Conservation (phyloP, 1,284 basidiomycete genomes). For the Porogramme epimiltina region DNA sequence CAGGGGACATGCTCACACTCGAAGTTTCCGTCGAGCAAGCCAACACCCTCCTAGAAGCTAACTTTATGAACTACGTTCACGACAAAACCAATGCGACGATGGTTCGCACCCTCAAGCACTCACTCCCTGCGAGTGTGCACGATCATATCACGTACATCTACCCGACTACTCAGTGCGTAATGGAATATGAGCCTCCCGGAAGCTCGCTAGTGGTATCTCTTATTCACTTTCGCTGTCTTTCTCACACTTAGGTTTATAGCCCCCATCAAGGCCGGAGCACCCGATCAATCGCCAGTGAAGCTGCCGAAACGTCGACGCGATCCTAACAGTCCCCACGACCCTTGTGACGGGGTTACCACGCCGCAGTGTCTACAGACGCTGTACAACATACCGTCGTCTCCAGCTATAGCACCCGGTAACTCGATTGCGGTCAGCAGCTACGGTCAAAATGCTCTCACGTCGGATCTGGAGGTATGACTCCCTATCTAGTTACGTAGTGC, state of each 20-base stretch:
- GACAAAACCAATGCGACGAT: slow-evolving; percentile 30
- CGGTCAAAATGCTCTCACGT: slow-evolving; percentile 48
- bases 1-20: slow-evolving; percentile 24
- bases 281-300: too few relatives aligned
- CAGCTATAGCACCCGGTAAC: slow-evolving; percentile 41
- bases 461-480: slow-evolving; percentile 42
- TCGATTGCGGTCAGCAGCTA: slow-evolving; percentile 56
- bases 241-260: slow-evolving; percentile 18
- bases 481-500: neutral
- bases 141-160: slow-evolving; percentile 40
- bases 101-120: slow-evolving; percentile 41
- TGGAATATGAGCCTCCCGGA: neutral
- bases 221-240: slow-evolving; percentile 23
- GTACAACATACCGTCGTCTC: slow-evolving; percentile 50
- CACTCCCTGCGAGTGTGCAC: slow-evolving; percentile 36
- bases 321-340: neutral
- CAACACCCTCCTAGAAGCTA: slow-evolving; percentile 36
- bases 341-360: slow-evolving; percentile 35
- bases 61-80: slow-evolving; percentile 40
- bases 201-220: neutral
- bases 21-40: slow-evolving; percentile 33
- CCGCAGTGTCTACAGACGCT: slow-evolving; percentile 51
- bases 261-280: slow-evolving; percentile 4
- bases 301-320: neutral
- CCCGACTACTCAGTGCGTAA: slow-evolving; percentile 34